A percentile compares a stretch with the other conserved stretches of the same genome.
phyloP scores from a whole-genome alignment of 2,329 filamentous ascomycete species.

The Aspergillus terreus region DNA sequence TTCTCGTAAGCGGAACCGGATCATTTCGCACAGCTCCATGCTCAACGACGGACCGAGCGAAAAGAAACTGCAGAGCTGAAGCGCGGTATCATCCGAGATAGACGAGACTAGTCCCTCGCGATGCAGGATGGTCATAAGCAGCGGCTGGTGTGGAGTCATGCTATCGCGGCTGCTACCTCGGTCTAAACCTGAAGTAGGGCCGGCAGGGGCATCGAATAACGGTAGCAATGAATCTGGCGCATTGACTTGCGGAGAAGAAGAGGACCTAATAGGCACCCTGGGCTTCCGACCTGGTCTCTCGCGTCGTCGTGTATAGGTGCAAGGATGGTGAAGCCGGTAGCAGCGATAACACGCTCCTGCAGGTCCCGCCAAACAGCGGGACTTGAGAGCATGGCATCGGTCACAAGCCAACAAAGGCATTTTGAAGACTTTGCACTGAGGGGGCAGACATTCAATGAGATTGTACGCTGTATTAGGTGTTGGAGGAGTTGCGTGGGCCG shows the following conservation, averaged over 20 bases:
- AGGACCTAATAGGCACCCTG: background rate
- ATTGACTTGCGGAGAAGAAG: background rate
- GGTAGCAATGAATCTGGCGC: background rate
- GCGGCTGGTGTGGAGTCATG: background rate
- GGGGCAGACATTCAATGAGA: too few relatives aligned
- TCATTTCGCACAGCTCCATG: background rate
- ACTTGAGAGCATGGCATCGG: background rate
- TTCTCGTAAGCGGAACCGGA: background rate
- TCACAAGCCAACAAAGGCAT: conserved; percentile 1
- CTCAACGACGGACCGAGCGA: background rate
- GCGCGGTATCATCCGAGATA: background rate
- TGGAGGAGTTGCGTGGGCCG: too few relatives aligned
- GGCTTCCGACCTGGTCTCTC: conserved; percentile 1
- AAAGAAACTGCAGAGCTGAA: conserved; percentile 2
- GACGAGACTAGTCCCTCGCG: background rate
- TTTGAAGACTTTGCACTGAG: background rate
- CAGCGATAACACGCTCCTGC: conserved; percentile 2
- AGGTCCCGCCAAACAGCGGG: background rate
- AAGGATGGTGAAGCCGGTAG: background rate
- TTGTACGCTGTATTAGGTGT: too few relatives aligned
- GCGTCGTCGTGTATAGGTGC: background rate
- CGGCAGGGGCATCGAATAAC: background rate
- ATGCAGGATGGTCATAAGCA: background rate
- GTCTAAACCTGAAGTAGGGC: background rate
- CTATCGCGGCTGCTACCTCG: too few relatives aligned